Evolutionary conservation across 495 filamentous ascomycete genomes (phyloP).

Genomic region (Gamarada debralockiae): DNA sequence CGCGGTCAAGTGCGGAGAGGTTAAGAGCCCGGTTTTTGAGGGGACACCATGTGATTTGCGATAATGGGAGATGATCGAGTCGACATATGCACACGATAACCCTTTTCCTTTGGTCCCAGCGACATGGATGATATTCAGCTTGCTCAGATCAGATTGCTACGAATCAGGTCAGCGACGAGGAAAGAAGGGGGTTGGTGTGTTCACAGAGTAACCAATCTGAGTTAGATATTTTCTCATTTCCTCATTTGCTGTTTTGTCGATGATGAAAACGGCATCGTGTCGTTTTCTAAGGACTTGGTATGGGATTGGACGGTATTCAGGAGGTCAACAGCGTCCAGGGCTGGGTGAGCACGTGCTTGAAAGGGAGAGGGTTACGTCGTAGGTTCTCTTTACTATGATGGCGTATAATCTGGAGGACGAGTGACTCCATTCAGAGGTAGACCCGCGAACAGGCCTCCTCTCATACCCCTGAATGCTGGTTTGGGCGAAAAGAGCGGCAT

Average conservation of each 20-base stretch:
- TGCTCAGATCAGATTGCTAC: slow-evolving; percentile 69
- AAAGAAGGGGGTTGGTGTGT: not conserved
- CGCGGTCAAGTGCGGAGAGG: slow-evolving; percentile 82
- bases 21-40: slow-evolving; percentile 75
- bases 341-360: slow-evolving; percentile 5
- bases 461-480: too few relatives aligned
- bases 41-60: slow-evolving; percentile 30
- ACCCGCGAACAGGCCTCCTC: too few relatives aligned
- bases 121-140: slow-evolving; percentile 75
- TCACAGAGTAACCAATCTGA: slow-evolving; percentile 63
- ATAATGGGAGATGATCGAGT: slow-evolving; percentile 47
- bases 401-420: not conserved
- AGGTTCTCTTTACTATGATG: not conserved
- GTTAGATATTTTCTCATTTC: slow-evolving; percentile 76
- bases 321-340: slow-evolving; percentile 69
- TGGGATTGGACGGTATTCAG: slow-evolving; percentile 92
- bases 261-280: slow-evolving; percentile 59
- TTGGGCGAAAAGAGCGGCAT: too few relatives aligned
- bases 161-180: not conserved
- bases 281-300: slow-evolving; percentile 73
- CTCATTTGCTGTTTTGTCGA: slow-evolving; percentile 64
- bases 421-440: too few relatives aligned
- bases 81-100: slow-evolving; percentile 66
- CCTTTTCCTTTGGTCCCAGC: slow-evolving; percentile 95
- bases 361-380: slow-evolving; percentile 5